Evolutionary conservation across 176 grass and related monocot species (phyloP), one percentile per base, ranked within the genome.

Genomic region (Cymbopogon citratus): DNA sequence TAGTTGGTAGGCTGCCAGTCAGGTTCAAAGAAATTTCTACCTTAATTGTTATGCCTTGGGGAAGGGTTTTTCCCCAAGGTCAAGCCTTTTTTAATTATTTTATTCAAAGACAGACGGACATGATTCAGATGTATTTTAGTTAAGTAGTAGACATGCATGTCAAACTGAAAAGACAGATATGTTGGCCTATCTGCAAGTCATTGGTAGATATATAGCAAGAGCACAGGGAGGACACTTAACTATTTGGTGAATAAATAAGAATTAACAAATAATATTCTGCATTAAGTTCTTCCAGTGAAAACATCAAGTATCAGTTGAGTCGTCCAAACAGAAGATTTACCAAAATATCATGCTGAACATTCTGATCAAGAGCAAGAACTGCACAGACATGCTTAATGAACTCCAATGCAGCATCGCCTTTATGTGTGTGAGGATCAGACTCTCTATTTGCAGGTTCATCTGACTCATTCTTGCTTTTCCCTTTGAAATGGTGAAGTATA

Each of bases 351-450:
- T 92, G 92, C 68, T 98, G 92, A 75, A 98, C 92, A 65, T 90
- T 91, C 43, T 98, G 81, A 78, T 98, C 95, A 67, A 98, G 92
- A 80, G 85, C 82, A 79, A 98, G 92, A 83, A 98, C 95, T 26
- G 95, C 88, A 84, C 86, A 98, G 39, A 98, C 84, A 90, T 98
- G 90, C 71, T 98, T 98, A 84, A 95, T 92, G 79, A 98, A 98
- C 73, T 98, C 92, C 75, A 98, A 86, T 74, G 90, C 92, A 79
- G 88, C 83, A 91, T 93, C 81, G 56, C 95, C 92, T 89, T 91
- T 94, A 81, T 89, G 84, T 29, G 35, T 23, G 66, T 93, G 80
- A 69, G 79, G 72, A 82, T 80, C 62, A 36, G 62, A 31, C 75
- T 76, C 81, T 75, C 69, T 72, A 82, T 72, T 89, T 91, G 77